Conservation (phyloP, 2,329 filamentous ascomycete species). For the Aspergillus sp. region DNA sequence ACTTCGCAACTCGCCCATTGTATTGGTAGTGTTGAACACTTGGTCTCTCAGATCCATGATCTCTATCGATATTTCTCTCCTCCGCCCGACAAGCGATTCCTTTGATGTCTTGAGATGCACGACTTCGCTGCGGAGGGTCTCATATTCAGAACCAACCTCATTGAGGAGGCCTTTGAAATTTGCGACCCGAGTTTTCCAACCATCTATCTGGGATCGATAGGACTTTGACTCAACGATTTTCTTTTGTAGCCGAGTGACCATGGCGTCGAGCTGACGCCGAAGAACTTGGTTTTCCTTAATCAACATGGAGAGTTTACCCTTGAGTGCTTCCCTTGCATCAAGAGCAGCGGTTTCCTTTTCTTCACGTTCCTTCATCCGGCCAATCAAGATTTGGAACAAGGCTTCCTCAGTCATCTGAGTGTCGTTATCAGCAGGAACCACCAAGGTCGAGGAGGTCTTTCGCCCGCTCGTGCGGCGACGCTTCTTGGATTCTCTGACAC, state of each 20-base stretch:
- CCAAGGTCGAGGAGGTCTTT: background rate
- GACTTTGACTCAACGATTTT: slow-evolving; percentile 18
- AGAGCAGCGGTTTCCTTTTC: slow-evolving; percentile 26
- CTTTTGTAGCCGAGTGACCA: slow-evolving; percentile 17
- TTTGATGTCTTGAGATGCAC: slow-evolving; percentile 25
- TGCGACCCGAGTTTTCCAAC: slow-evolving; percentile 33
- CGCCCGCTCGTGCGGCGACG: slow-evolving; percentile 9
- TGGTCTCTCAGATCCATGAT: slow-evolving; percentile 21
- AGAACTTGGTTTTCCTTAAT: slow-evolving; percentile 29
- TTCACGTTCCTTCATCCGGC: slow-evolving; percentile 32
- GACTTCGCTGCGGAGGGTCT: slow-evolving; percentile 28
- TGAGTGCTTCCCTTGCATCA: slow-evolving; percentile 23
- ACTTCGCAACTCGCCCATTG: slow-evolving; percentile 16
- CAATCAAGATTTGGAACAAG: slow-evolving; percentile 35
- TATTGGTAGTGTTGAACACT: slow-evolving; percentile 11
- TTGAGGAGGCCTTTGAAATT: slow-evolving; percentile 32
- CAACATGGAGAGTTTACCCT: slow-evolving; percentile 22
- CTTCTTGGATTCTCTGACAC: slow-evolving; percentile 14
- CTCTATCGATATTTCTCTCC: slow-evolving; percentile 21
- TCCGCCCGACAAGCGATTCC: slow-evolving; percentile 23
- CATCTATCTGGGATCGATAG: slow-evolving; percentile 24
- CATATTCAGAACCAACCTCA: slow-evolving; percentile 33
- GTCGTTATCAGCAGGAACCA: background rate
- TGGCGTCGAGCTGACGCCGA: slow-evolving; percentile 19
- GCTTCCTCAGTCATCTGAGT: slow-evolving; percentile 30